Evolutionary conservation across 345 rosid species (phyloP).

Genomic region (Alliaria petiolata): DNA sequence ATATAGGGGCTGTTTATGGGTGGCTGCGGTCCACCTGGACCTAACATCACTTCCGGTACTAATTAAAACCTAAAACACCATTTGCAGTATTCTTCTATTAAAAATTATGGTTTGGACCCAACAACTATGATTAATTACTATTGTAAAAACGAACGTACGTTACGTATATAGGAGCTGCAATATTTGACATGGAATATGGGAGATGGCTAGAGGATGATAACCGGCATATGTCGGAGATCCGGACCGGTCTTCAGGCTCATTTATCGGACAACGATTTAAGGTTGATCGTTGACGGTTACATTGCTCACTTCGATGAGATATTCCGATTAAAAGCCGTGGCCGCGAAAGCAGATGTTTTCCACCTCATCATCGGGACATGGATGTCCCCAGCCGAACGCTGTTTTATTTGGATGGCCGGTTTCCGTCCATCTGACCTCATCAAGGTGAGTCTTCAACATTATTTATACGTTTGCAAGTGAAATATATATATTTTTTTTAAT

Average conservation of each 20-base stretch:
- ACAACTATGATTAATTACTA: neutral
- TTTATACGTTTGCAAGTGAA: too few species aligned
- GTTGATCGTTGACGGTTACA: conserved; percentile 64
- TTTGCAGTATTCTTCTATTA: neutral
- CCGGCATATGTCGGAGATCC: conserved; percentile 77
- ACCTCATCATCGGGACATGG: conserved; percentile 90
- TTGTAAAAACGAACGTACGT: neutral
- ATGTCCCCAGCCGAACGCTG: conserved; percentile 86
- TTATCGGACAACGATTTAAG: conserved; percentile 69
- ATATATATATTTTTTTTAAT: too few species aligned
- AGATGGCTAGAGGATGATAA: conserved; percentile 93
- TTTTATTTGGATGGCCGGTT: conserved; percentile 99
- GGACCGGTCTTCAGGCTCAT: conserved; percentile 73
- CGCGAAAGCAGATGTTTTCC: conserved; percentile 81
- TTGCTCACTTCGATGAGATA: conserved; percentile 85
- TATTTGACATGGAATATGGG: conserved; percentile 90
- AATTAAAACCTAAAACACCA: conserved; percentile 26
- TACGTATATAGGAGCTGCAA: conserved; percentile 80
- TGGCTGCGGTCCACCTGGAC: conserved; percentile 66
- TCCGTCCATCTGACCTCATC: conserved; percentile 89
- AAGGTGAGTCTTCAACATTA: conserved; percentile 45
- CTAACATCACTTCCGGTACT: conserved; percentile 78
- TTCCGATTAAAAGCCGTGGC: conserved; percentile 64
- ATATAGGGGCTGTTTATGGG: conserved; percentile 80
- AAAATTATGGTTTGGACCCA: neutral